Evolutionary conservation across 257 asterid species (phyloP).

Genomic region (Solanum virginianum): DNA sequence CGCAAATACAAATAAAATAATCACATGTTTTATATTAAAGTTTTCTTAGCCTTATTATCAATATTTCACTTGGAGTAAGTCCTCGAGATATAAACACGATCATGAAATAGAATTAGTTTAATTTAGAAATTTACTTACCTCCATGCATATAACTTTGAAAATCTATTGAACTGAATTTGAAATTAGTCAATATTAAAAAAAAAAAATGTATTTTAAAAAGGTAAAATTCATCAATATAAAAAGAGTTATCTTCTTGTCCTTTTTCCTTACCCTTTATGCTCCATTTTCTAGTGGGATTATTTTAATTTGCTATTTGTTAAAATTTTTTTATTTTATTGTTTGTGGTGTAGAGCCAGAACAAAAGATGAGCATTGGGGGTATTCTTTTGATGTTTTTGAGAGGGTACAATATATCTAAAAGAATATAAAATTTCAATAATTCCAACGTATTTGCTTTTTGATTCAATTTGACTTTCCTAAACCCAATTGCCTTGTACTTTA

Average conservation of each 20-base stretch:
- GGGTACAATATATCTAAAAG: neutral
- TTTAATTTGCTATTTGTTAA: neutral
- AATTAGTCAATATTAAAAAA: neutral
- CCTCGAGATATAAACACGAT: too few relatives aligned
- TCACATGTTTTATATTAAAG: too few relatives aligned
- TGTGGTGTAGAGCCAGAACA: neutral
- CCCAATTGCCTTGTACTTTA: neutral
- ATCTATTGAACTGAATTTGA: neutral
- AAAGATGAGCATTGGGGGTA: neutral
- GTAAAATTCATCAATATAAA: neutral
- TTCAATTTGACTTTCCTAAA: neutral
- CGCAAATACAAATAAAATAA: too few relatives aligned
- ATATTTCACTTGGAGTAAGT: too few relatives aligned
- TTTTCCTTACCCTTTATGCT: neutral
- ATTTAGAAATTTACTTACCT: too few relatives aligned
- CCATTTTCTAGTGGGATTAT: neutral
- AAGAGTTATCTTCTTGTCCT: neutral
- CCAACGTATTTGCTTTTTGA: neutral
- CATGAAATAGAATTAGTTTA: too few relatives aligned
- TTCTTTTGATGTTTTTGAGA: neutral
- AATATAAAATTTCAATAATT: neutral
- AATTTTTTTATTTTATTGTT: neutral
- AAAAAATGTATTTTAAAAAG: neutral
- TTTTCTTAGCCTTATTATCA: too few relatives aligned
- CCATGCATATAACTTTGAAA: neutral